Percentiles rank a stretch among this genome's conserved stretches.
These are phyloP conservation scores for Dryas octopetala DNA, from an alignment of 306 rosid genomes.

Conservation along the genomic window DNA sequence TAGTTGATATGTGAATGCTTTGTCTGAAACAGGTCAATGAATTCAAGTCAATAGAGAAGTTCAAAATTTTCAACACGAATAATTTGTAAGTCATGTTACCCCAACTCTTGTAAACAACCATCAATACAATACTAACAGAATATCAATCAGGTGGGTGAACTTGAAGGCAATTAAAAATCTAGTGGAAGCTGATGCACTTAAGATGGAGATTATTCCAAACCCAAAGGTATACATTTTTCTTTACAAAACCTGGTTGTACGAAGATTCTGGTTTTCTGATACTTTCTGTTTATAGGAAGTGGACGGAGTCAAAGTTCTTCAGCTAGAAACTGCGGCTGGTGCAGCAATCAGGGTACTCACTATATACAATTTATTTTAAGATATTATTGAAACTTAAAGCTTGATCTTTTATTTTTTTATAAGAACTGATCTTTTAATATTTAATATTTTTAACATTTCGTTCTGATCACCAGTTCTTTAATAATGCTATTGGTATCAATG, in stretches of 20 bases:
- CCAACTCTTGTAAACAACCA: slow-evolving; percentile 18
- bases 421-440: not conserved
- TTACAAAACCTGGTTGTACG: slow-evolving; percentile 4
- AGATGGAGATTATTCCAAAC: slow-evolving; percentile 98
- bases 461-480: slow-evolving; percentile 72
- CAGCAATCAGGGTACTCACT: slow-evolving; percentile 83
- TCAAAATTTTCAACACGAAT: slow-evolving; percentile 97
- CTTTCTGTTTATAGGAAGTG: slow-evolving; percentile 66
- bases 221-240: slow-evolving; percentile 67
- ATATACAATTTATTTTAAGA: slow-evolving; percentile 2
- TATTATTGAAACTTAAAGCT: slow-evolving; percentile 15
- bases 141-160: slow-evolving; percentile 83
- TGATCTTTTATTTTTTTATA: not conserved
- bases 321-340: slow-evolving; percentile 99
- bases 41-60: slow-evolving; percentile 97
- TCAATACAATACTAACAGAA: slow-evolving; percentile 29
- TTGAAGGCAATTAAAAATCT: slow-evolving; percentile 86
- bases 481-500: slow-evolving; percentile 84
- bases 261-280: slow-evolving; percentile 13
- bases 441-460: slow-evolving; percentile 1
- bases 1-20: slow-evolving; percentile 26
- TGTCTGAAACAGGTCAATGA: slow-evolving; percentile 68
- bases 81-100: slow-evolving; percentile 65
- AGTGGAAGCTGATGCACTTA: slow-evolving; percentile 83
- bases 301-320: slow-evolving; percentile 95